phyloP scores from a whole-genome alignment of 495 filamentous ascomycete genomes.

The Coniosporium apollinis region DNA sequence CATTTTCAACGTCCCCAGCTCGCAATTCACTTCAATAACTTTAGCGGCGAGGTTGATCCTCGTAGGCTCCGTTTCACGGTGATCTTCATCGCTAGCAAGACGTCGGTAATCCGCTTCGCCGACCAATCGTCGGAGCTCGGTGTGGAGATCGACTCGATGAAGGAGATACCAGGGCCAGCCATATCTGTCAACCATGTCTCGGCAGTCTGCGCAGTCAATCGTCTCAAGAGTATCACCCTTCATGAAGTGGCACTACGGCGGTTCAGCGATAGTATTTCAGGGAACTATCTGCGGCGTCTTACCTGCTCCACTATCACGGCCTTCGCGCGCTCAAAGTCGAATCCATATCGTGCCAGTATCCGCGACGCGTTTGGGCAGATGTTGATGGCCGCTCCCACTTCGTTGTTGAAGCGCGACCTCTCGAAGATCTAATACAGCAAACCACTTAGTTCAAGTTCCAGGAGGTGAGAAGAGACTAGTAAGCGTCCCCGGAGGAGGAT shows the following conservation, averaged over 20 bases:
- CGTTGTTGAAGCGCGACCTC: constrained; percentile 4
- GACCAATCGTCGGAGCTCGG: constrained; percentile 26
- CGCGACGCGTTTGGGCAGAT: constrained; percentile 4
- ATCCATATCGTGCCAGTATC: constrained; percentile 3
- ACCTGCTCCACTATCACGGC: not conserved
- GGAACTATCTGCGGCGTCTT: not conserved
- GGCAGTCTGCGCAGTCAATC: not conserved
- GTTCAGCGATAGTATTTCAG: not conserved
- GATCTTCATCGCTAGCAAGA: too few species aligned
- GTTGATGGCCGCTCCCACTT: constrained; percentile 10
- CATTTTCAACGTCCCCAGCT: constrained; percentile 24
- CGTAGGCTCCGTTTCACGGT: constrained; percentile 22
- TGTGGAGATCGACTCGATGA: constrained; percentile 39
- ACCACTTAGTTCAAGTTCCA: too few species aligned
- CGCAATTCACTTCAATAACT: constrained; percentile 22
- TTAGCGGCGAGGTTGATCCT: constrained; percentile 19
- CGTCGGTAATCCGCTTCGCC: constrained; percentile 19
- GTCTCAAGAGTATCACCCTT: constrained; percentile 2
- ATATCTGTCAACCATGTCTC: constrained; percentile 3
- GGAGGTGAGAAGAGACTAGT: too few species aligned
- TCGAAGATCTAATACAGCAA: too few species aligned
- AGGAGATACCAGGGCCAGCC: constrained; percentile 24
- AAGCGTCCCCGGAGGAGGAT: too few species aligned
- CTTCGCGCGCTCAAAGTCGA: constrained; percentile 1
- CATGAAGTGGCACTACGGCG: not conserved